Evolutionary conservation across 148 eudicot genomes (phyloP), one percentile per base, ranked within the genome.

Genomic region (Amaranthus palmeri): DNA sequence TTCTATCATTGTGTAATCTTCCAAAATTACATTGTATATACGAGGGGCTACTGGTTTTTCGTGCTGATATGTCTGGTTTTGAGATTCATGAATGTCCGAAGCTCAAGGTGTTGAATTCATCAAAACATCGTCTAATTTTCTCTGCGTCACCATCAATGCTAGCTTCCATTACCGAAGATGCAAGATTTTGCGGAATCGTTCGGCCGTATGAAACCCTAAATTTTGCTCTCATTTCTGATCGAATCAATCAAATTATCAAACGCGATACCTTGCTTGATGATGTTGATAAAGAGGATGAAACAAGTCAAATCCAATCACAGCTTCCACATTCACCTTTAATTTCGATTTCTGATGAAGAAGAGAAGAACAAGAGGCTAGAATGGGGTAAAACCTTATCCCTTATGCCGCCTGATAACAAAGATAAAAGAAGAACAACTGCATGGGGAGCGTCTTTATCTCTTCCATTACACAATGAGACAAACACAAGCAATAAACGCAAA

Each of bases 11-110:
- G n/a, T 4, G 3, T 2, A 3, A 64, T 54, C 45, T 69, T 42
- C 78, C 67, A 7, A 60, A 59, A 72, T 52, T 68, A 72, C 47
- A 13, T 3, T 50, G 54, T 45, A 60, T 75, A 61, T 62, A 69
- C 15, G 48, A 41, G 43, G 78, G 69, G 41, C 9, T 74, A 6
- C 70, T 76, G 48, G 11, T 70, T 7, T 70, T 25, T 25, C 36
- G 57, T 54, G 10, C 64, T 47, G 8, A 49, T 64, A 14, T 76
- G 48, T 4, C 5, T 17, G 0, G 3, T 10, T 3, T 68, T 8
- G 3, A 4, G 0, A 49, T 48, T 17, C 2, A 6, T 3, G 11
- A 61, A 17, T 76, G 73, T 57, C 50, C 70, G 5, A 70, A 76
- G n/a, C 54, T 66, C 54, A 25, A 55, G 57, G 46, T 46, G 43